A percentile compares a stretch with the other conserved stretches of the same genome.
These are phyloP conservation scores for Jaapia argillacea DNA, from an alignment of 768 basidiomycete species.

Conservation along the genomic window DNA sequence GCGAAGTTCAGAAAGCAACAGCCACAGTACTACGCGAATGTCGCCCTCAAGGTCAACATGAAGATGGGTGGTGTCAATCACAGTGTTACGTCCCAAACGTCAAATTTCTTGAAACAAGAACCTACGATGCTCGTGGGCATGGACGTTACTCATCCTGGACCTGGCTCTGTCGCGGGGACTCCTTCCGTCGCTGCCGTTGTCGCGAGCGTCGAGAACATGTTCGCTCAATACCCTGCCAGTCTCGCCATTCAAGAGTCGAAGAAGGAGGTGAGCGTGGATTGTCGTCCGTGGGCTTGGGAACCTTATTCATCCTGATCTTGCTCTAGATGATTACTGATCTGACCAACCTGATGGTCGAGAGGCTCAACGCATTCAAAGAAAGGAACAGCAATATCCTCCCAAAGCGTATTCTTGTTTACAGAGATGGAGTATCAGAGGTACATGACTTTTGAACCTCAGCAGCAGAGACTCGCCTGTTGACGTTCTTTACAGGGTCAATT, in stretches of 20 bases:
- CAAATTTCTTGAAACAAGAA: conserved; percentile 25
- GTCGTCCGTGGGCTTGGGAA: neutral
- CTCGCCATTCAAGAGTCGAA: conserved; percentile 42
- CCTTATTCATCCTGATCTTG: neutral
- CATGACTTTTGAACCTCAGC: conserved; percentile 4
- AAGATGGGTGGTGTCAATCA: conserved; percentile 48
- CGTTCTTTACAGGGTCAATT: conserved; percentile 37
- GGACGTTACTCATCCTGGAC: conserved; percentile 74
- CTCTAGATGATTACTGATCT: conserved; percentile 39
- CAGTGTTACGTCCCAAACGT: conserved; percentile 26
- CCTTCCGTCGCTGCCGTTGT: conserved; percentile 48
- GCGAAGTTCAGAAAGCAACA: conserved; percentile 59
- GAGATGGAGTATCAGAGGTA: conserved; percentile 78
- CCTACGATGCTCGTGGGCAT: conserved; percentile 48
- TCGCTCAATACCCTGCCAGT: conserved; percentile 40
- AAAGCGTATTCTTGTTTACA: conserved; percentile 39
- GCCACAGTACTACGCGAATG: conserved; percentile 43
- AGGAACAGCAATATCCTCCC: conserved; percentile 29
- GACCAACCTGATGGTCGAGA: conserved; percentile 36
- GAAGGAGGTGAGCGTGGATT: conserved; percentile 52
- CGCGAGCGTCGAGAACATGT: conserved; percentile 32
- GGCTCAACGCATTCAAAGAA: conserved; percentile 29
- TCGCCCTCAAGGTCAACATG: conserved; percentile 46
- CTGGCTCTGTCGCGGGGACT: conserved; percentile 49
- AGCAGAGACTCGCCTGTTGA: no score